Evolutionary conservation across 495 filamentous ascomycete species (phyloP), one percentile per base, ranked within the genome.

Genomic region (Hypoxylon trugodes): DNA sequence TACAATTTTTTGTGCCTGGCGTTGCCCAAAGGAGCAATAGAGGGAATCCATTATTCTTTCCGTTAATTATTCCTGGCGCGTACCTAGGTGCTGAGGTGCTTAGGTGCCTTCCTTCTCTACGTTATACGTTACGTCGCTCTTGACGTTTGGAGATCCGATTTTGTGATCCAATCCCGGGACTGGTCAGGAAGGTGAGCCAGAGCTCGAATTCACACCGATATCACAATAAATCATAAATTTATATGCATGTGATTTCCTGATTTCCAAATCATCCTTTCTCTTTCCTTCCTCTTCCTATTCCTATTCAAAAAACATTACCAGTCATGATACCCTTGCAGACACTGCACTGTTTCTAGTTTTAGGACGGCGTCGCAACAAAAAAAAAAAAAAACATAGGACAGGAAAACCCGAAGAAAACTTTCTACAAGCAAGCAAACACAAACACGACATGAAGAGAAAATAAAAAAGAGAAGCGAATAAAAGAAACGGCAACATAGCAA

Each of bases 101-200:
- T n/a, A n/a, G n/a, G n/a, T n/a, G n/a, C n/a, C n/a, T n/a, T n/a
- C n/a, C 42, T 26, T 16, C n/a, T 25, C n/a, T 25, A 58, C 26
- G 21, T 28, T 48, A 22, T 5, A 25, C 43, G 37, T 24, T 13
- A n/a, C 47, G 37, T 16, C 28, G 43, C 37, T 56, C 50, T 37
- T 60, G 33, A 35, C 55, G 40, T 55, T 42, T 26, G 37, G 42
- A 36, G 42, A 42, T 37, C 26, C 5, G 24, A 36, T 38, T 41
- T 33, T 38, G 21, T 54, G 45, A 49, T 46, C 28, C 30, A 57
- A 45, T 46, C 13, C 46, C 12, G 21, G 48, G 38, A 64, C 43
- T 59, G 62, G 59, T 62, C 57, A 68, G 69, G 63, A 72, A 72
- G 69, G 69, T 72, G 69, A 72, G 69, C 69, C 66, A 65, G 62